A percentile compares a stretch with the other conserved stretches of the same genome.
Evolutionary conservation across 768 basidiomycete species (phyloP).

Genomic region (Termitomyces sp.): DNA sequence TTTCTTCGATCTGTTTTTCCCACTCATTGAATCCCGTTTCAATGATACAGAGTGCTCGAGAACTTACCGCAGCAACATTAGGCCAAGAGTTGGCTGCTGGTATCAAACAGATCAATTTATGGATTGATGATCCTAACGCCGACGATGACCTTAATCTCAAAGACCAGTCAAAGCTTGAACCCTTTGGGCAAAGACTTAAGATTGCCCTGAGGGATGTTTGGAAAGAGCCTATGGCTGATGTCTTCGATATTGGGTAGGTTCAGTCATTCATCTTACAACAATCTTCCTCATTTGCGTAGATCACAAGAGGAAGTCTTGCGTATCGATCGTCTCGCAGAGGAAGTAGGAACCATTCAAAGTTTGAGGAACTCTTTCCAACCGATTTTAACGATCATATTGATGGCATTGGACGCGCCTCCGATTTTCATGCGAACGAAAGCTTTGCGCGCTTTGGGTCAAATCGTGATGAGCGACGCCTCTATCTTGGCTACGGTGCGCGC

Average conservation of each 20-base stretch:
- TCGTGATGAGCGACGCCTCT: constrained; percentile 84
- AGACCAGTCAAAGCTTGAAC: constrained; percentile 35
- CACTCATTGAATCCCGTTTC: not conserved
- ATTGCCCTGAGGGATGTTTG: constrained; percentile 67
- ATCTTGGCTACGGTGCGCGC: constrained; percentile 67
- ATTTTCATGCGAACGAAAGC: constrained; percentile 97
- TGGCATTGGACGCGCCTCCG: constrained; percentile 76
- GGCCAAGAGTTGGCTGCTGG: constrained; percentile 80
- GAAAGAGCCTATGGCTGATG: constrained; percentile 63
- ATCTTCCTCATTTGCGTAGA: constrained; percentile 27
- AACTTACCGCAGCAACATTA: constrained; percentile 74
- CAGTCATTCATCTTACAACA: not conserved
- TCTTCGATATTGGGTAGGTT: constrained; percentile 80
- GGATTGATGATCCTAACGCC: constrained; percentile 42
- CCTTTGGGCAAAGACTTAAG: constrained; percentile 58
- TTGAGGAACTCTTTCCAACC: constrained; percentile 81
- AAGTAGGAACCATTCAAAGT: constrained; percentile 72
- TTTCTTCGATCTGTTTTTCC: not conserved
- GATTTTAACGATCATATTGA: constrained; percentile 75
- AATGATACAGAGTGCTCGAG: constrained; percentile 69
- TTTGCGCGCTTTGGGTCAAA: constrained; percentile 81
- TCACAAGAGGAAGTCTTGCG: constrained; percentile 69
- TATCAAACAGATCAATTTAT: constrained; percentile 52
- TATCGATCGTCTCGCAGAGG: constrained; percentile 68
- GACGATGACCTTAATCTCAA: constrained; percentile 44